phyloP scores from a whole-genome alignment of 2,329 filamentous ascomycete species.

The Sphaerostilbella broomeana region DNA sequence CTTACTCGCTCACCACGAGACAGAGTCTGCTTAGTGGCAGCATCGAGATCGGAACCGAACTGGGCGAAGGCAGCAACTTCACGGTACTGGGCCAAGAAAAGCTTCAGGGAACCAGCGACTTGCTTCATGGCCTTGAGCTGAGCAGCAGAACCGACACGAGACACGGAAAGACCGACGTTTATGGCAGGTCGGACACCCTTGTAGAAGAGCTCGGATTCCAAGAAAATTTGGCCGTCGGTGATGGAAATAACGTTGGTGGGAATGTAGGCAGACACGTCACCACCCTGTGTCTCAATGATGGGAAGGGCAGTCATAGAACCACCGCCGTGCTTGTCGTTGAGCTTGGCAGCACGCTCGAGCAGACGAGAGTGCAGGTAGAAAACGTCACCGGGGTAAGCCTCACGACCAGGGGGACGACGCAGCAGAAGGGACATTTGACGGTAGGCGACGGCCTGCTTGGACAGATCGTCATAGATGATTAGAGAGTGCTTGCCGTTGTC shows the following conservation, averaged over 20 bases:
- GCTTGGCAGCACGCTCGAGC: constrained; percentile 98
- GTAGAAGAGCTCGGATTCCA: constrained; percentile 99
- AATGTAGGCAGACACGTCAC: constrained; percentile 99
- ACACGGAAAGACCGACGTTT: constrained; percentile 99
- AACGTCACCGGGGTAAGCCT: constrained; percentile 98
- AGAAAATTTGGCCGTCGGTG: constrained; percentile 99
- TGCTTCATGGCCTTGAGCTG: constrained; percentile 99
- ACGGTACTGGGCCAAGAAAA: constrained; percentile 99
- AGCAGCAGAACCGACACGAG: constrained; percentile 98
- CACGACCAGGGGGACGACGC: constrained; percentile 95
- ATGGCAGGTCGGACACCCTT: constrained; percentile 99
- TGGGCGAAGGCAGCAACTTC: constrained; percentile 99
- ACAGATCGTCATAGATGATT: constrained; percentile 89
- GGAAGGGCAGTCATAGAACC: constrained; percentile 96
- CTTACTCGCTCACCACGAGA: constrained; percentile 94
- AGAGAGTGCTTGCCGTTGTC: constrained; percentile 85
- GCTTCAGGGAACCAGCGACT: constrained; percentile 98
- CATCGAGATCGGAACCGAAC: constrained; percentile 99
- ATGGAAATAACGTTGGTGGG: constrained; percentile 99
- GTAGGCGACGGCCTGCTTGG: constrained; percentile 96
- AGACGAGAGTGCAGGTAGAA: constrained; percentile 99
- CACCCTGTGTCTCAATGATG: constrained; percentile 98
- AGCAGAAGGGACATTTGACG: constrained; percentile 98
- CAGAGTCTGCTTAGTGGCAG: constrained; percentile 97
- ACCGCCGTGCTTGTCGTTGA: constrained; percentile 90